These are phyloP conservation scores for Cryptococcus sp. DNA, from an alignment of 1,284 basidiomycete genomes.

Conservation along the genomic window DNA sequence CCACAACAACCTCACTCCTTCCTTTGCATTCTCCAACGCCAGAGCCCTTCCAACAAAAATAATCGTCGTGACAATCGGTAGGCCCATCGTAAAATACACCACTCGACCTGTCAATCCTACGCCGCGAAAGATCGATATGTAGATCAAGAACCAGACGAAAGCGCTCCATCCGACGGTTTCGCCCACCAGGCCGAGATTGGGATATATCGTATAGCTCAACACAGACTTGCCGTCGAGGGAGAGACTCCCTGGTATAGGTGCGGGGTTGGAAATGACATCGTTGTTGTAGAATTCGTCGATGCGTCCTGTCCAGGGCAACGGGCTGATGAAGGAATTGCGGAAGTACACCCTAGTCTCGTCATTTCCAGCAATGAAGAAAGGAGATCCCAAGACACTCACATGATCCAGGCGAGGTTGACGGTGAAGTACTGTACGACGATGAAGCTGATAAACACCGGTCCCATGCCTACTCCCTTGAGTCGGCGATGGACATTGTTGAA, in stretches of 20 bases:
- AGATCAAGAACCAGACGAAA: slow-evolving; percentile 5
- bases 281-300: slow-evolving; percentile 22
- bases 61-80: slow-evolving; percentile 26
- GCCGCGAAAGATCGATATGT: slow-evolving; percentile 17
- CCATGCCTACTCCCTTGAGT: slow-evolving; percentile 19
- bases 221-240: slow-evolving; percentile 6
- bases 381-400: too few relatives aligned
- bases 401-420: slow-evolving; percentile 28
- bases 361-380: too few relatives aligned
- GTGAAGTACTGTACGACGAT: slow-evolving; percentile 23
- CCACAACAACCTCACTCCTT: slow-evolving; percentile 19
- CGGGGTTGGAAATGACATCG: slow-evolving; percentile 19
- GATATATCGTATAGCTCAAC: slow-evolving; percentile 11
- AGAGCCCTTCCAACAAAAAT: slow-evolving; percentile 21
- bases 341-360: too few relatives aligned
- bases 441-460: slow-evolving; percentile 17
- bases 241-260: slow-evolving; percentile 7
- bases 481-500: slow-evolving; percentile 20
- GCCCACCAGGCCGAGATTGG: slow-evolving; percentile 11
- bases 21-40: slow-evolving; percentile 16
- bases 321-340: slow-evolving; percentile 14
- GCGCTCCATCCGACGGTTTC: slow-evolving; percentile 16
- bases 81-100: slow-evolving; percentile 25
- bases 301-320: slow-evolving; percentile 19
- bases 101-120: slow-evolving; percentile 22